Evolutionary conservation across 2,329 filamentous ascomycete genomes (phyloP).

Genomic region (Ophiosphaerella herpotricha): DNA sequence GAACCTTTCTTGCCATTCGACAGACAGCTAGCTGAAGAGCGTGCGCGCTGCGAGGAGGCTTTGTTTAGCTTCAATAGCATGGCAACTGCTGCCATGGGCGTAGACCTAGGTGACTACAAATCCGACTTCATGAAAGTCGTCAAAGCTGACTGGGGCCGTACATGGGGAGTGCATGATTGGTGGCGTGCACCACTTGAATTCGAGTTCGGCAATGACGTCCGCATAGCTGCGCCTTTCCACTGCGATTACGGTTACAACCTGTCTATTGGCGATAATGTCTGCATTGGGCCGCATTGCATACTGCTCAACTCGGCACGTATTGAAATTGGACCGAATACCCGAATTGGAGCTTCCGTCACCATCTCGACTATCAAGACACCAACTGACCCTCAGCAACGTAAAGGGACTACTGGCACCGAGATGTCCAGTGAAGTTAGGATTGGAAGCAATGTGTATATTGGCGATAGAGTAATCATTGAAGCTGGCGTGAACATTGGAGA

Average conservation of each 20-base stretch:
- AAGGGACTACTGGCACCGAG: conserved; percentile 73
- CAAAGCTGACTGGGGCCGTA: too few species aligned
- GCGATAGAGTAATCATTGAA: conserved; percentile 63
- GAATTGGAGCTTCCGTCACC: conserved; percentile 77
- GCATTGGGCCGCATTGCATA: conserved; percentile 75
- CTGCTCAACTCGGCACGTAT: conserved; percentile 74
- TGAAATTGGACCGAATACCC: conserved; percentile 69
- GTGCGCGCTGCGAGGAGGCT: conserved; percentile 54
- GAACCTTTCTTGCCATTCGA: conserved; percentile 78
- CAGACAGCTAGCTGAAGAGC: conserved; percentile 76
- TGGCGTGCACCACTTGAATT: conserved; percentile 46
- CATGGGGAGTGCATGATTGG: too few species aligned
- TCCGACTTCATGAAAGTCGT: too few species aligned
- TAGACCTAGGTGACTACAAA: too few species aligned
- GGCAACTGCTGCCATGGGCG: too few species aligned
- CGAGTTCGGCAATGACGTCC: conserved; percentile 71
- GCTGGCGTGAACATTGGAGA: conserved; percentile 58
- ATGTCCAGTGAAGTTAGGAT: conserved; percentile 66
- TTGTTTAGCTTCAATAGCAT: too few species aligned
- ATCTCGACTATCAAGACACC: conserved; percentile 76
- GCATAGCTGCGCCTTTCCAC: conserved; percentile 84
- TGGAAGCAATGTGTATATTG: conserved; percentile 59
- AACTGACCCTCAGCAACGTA: conserved; percentile 72
- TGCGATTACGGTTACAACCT: conserved; percentile 98
- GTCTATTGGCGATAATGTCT: conserved; percentile 81